Percentiles rank a stretch among this genome's conserved stretches.
Evolutionary conservation across 2,329 filamentous ascomycete genomes (phyloP).

Genomic region (Aspergillus udagawae): DNA sequence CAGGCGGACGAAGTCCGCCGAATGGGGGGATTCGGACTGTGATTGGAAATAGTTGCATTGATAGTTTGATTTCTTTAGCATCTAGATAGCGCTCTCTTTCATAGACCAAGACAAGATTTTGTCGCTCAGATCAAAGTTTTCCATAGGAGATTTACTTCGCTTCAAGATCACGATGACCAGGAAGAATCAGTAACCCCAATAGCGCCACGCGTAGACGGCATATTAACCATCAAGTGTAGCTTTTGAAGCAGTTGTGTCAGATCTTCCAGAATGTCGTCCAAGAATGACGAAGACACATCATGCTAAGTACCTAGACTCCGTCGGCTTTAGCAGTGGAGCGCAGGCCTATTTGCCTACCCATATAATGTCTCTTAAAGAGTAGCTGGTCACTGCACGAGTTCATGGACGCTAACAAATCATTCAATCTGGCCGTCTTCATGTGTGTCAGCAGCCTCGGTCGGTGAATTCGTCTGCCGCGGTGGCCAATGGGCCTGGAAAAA

Average conservation of each 20-base stretch:
- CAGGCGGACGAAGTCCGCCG: slow-evolving; percentile 78
- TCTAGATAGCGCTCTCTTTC: background rate
- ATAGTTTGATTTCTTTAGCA: background rate
- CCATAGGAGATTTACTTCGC: background rate
- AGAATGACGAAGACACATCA: background rate
- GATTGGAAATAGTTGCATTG: background rate
- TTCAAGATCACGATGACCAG: background rate
- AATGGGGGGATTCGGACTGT: slow-evolving; percentile 47
- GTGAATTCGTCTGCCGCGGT: background rate
- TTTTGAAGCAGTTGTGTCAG: background rate
- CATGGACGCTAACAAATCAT: background rate
- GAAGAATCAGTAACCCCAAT: background rate
- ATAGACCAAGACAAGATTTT: background rate
- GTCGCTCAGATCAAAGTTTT: background rate
- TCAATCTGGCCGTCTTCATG: background rate
- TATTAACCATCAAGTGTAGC: too few species aligned
- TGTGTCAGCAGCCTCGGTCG: background rate
- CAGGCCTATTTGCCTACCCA: too few species aligned
- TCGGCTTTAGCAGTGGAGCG: too few species aligned
- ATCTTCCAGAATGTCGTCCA: background rate
- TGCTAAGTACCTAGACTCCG: too few species aligned
- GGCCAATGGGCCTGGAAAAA: background rate
- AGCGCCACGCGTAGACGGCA: too few species aligned
- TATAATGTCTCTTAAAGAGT: background rate
- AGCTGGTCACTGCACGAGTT: background rate